These are phyloP conservation scores for Hamamelis virginiana DNA, from an alignment of 164 flowering plant species.

Conservation along the genomic window DNA sequence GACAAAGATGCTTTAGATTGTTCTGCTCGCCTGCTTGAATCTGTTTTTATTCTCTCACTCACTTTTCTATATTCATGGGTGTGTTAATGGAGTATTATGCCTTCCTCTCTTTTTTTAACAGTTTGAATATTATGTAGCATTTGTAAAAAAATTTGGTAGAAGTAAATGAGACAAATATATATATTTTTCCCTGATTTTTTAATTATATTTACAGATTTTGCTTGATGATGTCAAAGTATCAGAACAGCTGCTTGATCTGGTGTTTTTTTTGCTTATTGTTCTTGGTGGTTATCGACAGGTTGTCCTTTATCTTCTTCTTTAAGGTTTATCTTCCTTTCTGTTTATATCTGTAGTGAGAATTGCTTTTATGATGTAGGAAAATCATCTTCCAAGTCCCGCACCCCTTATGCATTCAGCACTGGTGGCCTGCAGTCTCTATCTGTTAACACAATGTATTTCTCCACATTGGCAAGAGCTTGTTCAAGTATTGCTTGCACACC, in stretches of 20 bases:
- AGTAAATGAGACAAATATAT: background rate
- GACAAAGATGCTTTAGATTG: too few relatives aligned
- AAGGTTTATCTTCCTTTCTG: slow-evolving; percentile 2
- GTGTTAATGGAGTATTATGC: too few relatives aligned
- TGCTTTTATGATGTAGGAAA: slow-evolving; percentile 45
- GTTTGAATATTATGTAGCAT: background rate
- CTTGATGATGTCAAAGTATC: slow-evolving; percentile 83
- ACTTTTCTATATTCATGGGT: too few relatives aligned
- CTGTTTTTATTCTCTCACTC: too few relatives aligned
- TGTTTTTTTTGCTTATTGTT: slow-evolving; percentile 58
- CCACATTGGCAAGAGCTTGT: slow-evolving; percentile 87
- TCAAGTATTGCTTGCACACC: slow-evolving; percentile 73
- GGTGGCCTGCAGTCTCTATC: slow-evolving; percentile 72
- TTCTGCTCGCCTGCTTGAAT: too few relatives aligned
- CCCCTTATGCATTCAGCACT: slow-evolving; percentile 71
- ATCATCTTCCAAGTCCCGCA: slow-evolving; percentile 28
- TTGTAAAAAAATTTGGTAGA: background rate
- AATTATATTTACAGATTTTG: slow-evolving; percentile 59
- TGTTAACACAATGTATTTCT: slow-evolving; percentile 71
- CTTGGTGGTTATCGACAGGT: slow-evolving; percentile 73
- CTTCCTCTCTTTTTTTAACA: background rate
- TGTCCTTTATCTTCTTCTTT: slow-evolving; percentile 7
- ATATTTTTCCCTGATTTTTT: background rate
- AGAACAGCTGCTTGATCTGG: slow-evolving; percentile 84
- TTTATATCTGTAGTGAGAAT: slow-evolving; percentile 3